Evolutionary conservation across 2,329 filamentous ascomycete genomes (phyloP), one percentile per base, ranked within the genome.

Genomic region (Fusarium sp.): DNA sequence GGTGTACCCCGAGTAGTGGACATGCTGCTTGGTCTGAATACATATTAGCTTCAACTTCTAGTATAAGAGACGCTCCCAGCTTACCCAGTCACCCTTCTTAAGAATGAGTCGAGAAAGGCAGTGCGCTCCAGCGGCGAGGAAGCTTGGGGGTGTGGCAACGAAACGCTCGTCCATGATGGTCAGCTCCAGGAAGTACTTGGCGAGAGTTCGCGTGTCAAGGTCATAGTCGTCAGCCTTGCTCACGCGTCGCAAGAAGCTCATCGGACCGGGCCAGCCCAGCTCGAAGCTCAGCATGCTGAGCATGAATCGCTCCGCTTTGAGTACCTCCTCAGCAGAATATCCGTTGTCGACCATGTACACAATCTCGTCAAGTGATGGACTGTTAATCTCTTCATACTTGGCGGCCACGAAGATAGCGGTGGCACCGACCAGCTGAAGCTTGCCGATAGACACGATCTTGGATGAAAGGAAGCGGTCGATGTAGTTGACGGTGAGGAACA

Each of bases 151-250:
- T 77, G 93, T 95, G 30, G 94, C 94, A 39, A 99, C 95, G 80
- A 99, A 98, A 23, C 96, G 93, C 87, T 98, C 95, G 81, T 99
- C 97, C 95, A 98, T 98, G 82, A 98, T 92, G 41, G 95, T 97
- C 65, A 98, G 90, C 83, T 99, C 97, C 30, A 99, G 88, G 84
- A 99, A 98, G 85, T 99, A 99, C 85, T 99, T 99, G 78, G 97
- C 95, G 64, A 99, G 87, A 6, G 97, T 98, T 41, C 97, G 91
- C 13, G 96, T 98, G 85, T 99, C 96, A 56, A 98, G 87, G 80
- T 99, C 95, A 81, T 98, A 99, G 81, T 98, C 95, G 81, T 99
- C 97, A 16, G 97, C 97, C 86, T 98, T 98, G 91, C 96, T 98
- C 84, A 98, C 97, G 66, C 96, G 92, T 70, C 97, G 91, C 71